These are phyloP conservation scores for Jackrogersella minutella DNA, from an alignment of 495 filamentous ascomycete genomes.

Conservation along the genomic window DNA sequence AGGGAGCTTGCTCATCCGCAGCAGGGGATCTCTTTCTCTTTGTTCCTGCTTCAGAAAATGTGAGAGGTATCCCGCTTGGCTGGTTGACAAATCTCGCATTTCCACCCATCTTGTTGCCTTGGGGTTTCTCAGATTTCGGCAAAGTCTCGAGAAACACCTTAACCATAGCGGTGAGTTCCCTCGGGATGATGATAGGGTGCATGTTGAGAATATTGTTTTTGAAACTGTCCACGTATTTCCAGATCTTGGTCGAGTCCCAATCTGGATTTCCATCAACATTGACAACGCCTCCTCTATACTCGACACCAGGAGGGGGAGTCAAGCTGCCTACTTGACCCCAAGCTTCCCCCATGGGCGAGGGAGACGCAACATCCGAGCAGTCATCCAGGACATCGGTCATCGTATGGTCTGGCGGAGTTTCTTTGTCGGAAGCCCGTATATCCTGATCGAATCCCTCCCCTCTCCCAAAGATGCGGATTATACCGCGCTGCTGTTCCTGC, in stretches of 20 bases:
- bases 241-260: conserved; percentile 68
- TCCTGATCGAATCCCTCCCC: conserved; percentile 72
- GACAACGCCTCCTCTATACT: conserved; percentile 57
- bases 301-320: conserved; percentile 49
- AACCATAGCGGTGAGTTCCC: conserved; percentile 59
- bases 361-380: conserved; percentile 58
- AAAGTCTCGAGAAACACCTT: conserved; percentile 56
- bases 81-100: conserved; percentile 42
- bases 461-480: conserved; percentile 78
- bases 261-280: conserved; percentile 69
- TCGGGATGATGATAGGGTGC: conserved; percentile 79
- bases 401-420: conserved; percentile 45
- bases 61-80: conserved; percentile 33
- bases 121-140: conserved; percentile 41
- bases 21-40: conserved; percentile 69
- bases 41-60: conserved; percentile 49
- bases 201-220: conserved; percentile 82
- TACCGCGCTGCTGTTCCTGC: conserved; percentile 76
- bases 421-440: conserved; percentile 46
- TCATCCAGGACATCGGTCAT: conserved; percentile 47
- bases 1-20: conserved; percentile 45
- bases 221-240: conserved; percentile 73
- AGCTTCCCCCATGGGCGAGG: conserved; percentile 53
- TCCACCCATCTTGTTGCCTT: conserved; percentile 28
- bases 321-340: conserved; percentile 61